Percentiles rank a stretch among this genome's conserved stretches.
These are phyloP conservation scores for Tremella yokohamensis DNA, from an alignment of 768 basidiomycete genomes.

Conservation along the genomic window DNA sequence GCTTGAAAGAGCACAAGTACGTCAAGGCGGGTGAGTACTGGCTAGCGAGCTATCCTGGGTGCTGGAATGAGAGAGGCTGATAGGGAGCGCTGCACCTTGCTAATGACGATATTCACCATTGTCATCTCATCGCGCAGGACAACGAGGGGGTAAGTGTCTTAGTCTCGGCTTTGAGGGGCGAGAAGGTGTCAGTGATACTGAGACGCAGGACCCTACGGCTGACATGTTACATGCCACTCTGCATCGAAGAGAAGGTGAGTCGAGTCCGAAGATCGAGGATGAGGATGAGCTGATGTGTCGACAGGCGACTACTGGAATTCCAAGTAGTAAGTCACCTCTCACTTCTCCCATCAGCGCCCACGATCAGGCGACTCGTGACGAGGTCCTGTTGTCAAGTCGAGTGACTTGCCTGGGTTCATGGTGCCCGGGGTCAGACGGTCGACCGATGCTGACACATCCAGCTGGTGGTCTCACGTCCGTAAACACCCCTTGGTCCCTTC, in stretches of 20 bases:
- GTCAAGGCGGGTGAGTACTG: slow-evolving; percentile 36
- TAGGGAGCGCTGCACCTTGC: slow-evolving; percentile 41
- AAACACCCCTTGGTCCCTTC: slow-evolving; percentile 36
- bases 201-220: slow-evolving; percentile 36
- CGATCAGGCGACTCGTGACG: no score
- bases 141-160: slow-evolving; percentile 39
- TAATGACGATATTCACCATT: slow-evolving; percentile 46
- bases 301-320: slow-evolving; percentile 49
- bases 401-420: no score
- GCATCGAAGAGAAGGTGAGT: slow-evolving; percentile 46
- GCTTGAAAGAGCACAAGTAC: slow-evolving; percentile 32
- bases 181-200: neutral
- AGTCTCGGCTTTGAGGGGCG: neutral
- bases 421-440: no score
- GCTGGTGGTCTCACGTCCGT: slow-evolving; percentile 42
- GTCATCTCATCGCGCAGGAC: slow-evolving; percentile 43
- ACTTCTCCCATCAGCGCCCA: no score
- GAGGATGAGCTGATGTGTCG: neutral
- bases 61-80: neutral
- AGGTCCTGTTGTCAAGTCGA: no score
- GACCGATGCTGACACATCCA: slow-evolving; percentile 9
- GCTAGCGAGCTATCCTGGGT: neutral
- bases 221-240: slow-evolving; percentile 47
- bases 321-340: slow-evolving; percentile 39
- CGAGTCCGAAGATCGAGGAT: neutral